Evolutionary conservation across 2,329 filamentous ascomycete genomes (phyloP).

Genomic region (Calonectria crousiana): DNA sequence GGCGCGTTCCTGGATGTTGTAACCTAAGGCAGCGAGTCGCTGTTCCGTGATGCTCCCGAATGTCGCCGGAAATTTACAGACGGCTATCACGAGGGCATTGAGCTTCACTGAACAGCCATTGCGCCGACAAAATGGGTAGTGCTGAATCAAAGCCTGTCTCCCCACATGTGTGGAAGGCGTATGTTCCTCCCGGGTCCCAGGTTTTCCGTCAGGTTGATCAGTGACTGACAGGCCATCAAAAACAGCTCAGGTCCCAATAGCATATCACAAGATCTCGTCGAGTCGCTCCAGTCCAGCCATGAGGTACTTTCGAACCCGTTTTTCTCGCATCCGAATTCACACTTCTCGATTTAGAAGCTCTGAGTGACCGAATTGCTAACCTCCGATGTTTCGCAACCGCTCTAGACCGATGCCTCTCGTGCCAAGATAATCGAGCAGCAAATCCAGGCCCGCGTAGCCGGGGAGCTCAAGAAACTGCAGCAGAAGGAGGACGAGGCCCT

Average conservation of each 20-base stretch:
- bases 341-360: background rate
- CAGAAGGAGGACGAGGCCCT: conserved; percentile 78
- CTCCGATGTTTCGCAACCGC: background rate
- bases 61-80: conserved; percentile 51
- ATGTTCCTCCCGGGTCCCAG: conserved; percentile 47
- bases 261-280: conserved; percentile 84
- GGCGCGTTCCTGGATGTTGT: background rate
- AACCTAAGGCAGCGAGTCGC: conserved; percentile 50
- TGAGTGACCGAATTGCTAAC: conserved; percentile 23
- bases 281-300: conserved; percentile 84
- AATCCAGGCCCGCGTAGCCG: conserved; percentile 86
- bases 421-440: conserved; percentile 86
- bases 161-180: conserved; percentile 68
- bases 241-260: conserved; percentile 60
- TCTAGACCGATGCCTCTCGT: conserved; percentile 88
- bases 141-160: conserved; percentile 65
- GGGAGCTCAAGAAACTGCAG: conserved; percentile 85
- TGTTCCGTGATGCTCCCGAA: conserved; percentile 49
- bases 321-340: background rate
- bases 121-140: conserved; percentile 65
- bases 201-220: conserved; percentile 4
- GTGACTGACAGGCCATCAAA: conserved; percentile 42
- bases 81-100: conserved; percentile 45
- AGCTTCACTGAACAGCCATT: conserved; percentile 50
- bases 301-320: conserved; percentile 72